Evolutionary conservation across 2,329 filamentous ascomycete species (phyloP).

Genomic region (Trematosphaeria pertusa): DNA sequence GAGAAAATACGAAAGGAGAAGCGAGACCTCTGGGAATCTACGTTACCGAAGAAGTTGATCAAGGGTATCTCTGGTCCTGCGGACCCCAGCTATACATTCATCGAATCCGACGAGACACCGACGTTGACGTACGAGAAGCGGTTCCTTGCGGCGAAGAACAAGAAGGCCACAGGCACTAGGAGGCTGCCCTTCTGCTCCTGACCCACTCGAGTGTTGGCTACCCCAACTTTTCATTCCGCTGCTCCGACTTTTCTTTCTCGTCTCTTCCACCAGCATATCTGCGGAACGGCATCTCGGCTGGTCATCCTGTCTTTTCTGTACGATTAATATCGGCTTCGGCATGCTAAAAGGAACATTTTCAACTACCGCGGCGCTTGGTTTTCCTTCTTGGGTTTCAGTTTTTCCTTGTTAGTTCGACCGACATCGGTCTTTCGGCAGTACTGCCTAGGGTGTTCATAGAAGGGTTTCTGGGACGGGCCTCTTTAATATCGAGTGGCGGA

Average conservation of each 20-base stretch:
- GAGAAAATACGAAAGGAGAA: conserved; percentile 18
- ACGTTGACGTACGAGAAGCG: conserved; percentile 2
- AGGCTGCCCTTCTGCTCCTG: too few species aligned
- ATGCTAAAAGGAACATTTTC: neutral
- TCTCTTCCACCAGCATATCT: too few species aligned
- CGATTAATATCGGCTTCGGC: neutral
- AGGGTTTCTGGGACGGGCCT: neutral
- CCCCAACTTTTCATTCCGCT: too few species aligned
- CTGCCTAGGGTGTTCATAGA: neutral
- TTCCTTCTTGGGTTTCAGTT: neutral
- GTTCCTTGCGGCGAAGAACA: neutral
- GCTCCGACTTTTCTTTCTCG: too few species aligned
- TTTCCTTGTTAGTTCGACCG: neutral
- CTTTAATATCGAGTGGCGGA: neutral
- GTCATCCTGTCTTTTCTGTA: too few species aligned
- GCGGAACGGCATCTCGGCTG: too few species aligned
- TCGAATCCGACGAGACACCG: conserved; percentile 12
- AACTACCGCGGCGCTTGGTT: too few species aligned
- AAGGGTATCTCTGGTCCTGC: neutral
- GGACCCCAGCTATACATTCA: conserved; percentile 12
- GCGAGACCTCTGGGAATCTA: conserved; percentile 27
- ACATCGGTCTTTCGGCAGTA: conserved; percentile 1
- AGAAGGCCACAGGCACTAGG: neutral
- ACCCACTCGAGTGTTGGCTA: too few species aligned
- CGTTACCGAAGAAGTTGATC: conserved; percentile 18